These are phyloP conservation scores for Rachicladosporium sp. DNA, from an alignment of 2,329 filamentous ascomycete species.

Conservation along the genomic window DNA sequence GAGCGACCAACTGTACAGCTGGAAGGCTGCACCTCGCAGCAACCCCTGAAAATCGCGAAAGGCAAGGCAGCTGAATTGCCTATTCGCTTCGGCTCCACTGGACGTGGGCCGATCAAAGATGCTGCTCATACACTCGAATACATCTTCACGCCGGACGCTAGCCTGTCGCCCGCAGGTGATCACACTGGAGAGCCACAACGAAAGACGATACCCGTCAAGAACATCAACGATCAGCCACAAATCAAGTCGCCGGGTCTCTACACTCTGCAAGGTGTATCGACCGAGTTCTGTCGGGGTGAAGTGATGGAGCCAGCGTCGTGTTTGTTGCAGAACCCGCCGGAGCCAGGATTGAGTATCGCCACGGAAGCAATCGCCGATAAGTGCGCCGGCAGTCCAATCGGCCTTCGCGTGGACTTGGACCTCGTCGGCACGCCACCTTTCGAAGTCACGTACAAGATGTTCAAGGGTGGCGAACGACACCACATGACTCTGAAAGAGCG, in stretches of 20 bases:
- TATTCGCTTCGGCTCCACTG: conserved; percentile 54
- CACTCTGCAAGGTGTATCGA: conserved; percentile 66
- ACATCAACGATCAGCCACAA: conserved; percentile 48
- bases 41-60: conserved; percentile 71
- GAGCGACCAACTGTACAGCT: conserved; percentile 68
- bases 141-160: conserved; percentile 65
- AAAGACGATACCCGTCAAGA: conserved; percentile 50
- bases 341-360: conserved; percentile 63
- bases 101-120: conserved; percentile 43
- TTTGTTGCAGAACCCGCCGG: conserved; percentile 76
- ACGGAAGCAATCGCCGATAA: conserved; percentile 83
- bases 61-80: conserved; percentile 58
- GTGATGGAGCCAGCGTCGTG: conserved; percentile 92
- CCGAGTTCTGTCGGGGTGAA: conserved; percentile 73
- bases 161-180: conserved; percentile 56
- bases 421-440: conserved; percentile 90
- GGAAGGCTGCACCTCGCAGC: conserved; percentile 62
- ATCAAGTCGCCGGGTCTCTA: conserved; percentile 78
- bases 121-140: conserved; percentile 64
- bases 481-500: conserved; percentile 37
- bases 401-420: conserved; percentile 77
- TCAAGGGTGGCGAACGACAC: conserved; percentile 45
- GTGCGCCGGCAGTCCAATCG: conserved; percentile 87
- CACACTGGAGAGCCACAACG: conserved; percentile 48
- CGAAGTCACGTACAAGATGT: conserved; percentile 62